Percentiles rank a stretch among this genome's conserved stretches.
phyloP scores from a whole-genome alignment of 768 basidiomycete genomes.

The Auriscalpium vulgare region DNA sequence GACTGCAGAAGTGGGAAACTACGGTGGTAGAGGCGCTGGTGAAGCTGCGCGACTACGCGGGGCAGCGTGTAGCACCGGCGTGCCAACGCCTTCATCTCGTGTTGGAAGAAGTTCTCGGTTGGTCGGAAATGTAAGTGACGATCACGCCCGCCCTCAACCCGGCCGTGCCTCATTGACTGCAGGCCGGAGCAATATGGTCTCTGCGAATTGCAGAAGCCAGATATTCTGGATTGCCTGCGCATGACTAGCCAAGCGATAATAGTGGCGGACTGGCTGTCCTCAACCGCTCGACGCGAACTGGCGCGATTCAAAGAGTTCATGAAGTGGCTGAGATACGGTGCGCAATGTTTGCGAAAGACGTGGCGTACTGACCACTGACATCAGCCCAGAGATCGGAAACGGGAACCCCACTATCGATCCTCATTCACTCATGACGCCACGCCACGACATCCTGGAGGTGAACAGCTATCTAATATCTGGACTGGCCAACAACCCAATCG shows the following conservation, averaged over 20 bases:
- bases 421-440: constrained; percentile 33
- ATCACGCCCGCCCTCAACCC: constrained; percentile 7
- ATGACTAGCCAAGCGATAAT: constrained; percentile 51
- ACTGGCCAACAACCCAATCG: constrained; percentile 58
- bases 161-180: constrained; percentile 7
- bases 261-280: constrained; percentile 60
- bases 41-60: constrained; percentile 67
- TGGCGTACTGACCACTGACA: background rate
- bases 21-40: constrained; percentile 61
- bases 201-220: constrained; percentile 46
- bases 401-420: constrained; percentile 46
- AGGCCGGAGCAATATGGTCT: constrained; percentile 47
- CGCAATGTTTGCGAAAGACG: background rate
- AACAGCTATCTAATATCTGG: constrained; percentile 73
- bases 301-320: constrained; percentile 74
- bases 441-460: constrained; percentile 73
- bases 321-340: constrained; percentile 69
- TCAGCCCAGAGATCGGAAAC: constrained; percentile 36
- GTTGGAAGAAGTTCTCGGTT: constrained; percentile 71
- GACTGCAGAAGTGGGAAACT: constrained; percentile 77
- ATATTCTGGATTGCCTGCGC: constrained; percentile 45
- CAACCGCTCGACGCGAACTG: constrained; percentile 58
- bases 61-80: constrained; percentile 63
- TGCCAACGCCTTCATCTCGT: constrained; percentile 71
- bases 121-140: constrained; percentile 58